Conservation (phyloP, 1,284 basidiomycete species). For the Ceratobasidium sp. region DNA sequence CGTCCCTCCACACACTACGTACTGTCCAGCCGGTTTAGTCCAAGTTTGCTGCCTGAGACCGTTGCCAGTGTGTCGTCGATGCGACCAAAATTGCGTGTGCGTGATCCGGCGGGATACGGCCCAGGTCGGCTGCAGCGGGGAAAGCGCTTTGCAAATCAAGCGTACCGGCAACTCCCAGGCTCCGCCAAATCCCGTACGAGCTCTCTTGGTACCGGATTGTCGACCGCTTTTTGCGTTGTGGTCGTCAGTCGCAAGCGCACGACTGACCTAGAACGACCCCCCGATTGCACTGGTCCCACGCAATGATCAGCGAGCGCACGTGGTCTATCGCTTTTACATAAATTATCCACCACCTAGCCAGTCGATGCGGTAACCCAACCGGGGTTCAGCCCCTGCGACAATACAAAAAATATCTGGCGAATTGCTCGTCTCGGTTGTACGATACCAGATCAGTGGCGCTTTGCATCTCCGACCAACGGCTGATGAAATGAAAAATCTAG, state of each 20-base stretch:
- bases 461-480: not conserved
- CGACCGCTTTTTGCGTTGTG: no score
- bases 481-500: not conserved
- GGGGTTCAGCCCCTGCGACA: not conserved
- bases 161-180: slow-evolving; percentile 5
- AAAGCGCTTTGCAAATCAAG: slow-evolving; percentile 12
- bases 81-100: slow-evolving; percentile 16
- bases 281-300: slow-evolving; percentile 18
- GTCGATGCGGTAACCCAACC: not conserved
- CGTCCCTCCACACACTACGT: not conserved
- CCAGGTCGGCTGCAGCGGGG: not conserved
- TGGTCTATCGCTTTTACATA: slow-evolving; percentile 22
- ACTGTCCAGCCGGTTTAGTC: not conserved
- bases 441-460: slow-evolving; percentile 12
- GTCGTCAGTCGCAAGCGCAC: no score
- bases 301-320: slow-evolving; percentile 24
- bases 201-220: not conserved
- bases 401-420: not conserved
- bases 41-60: not conserved
- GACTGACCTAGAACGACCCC: not conserved
- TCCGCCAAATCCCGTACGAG: not conserved
- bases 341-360: not conserved
- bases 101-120: slow-evolving; percentile 23
- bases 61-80: not conserved
- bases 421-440: not conserved